Base-by-base conservation (phyloP, 805 yeast species). In the Pichia cephalocereana region DNA sequence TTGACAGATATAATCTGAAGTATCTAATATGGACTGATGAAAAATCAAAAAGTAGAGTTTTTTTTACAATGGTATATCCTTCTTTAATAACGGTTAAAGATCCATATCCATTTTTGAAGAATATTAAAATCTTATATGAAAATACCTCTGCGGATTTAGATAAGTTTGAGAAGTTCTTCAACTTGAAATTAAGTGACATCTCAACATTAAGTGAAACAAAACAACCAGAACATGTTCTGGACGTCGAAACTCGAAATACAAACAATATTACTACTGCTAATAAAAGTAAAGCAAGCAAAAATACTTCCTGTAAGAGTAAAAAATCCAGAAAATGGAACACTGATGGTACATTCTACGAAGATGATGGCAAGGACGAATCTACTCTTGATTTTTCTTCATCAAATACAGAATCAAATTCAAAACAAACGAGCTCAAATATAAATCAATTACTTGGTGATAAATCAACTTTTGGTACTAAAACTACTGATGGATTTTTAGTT, bases 311-410 rank as follows among this genome's bases (percentile, higher is more conserved):
- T 58, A 71, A 69, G 60, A 64, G 55, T 14, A 77, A 79, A 59
- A 71, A 69, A 60, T 65, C 69, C 32, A 72, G 91, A 57, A 80
- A 74, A 58, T 82, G 87, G 87, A 82, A 76, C 27, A 76, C 75
- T 31, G 83, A 80, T 57, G 90, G 89, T 8, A 54, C 67, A 32
- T 71, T 69, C 44, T 71, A 70, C 44, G 83, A 78, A 34, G 70
- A 63, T 11, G 55, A 41, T 6, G 74, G 69, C 18, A 67, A 68
- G 12, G 63, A 65, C 0, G 62, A 63, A 4, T 23, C 39, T 14
- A 23, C 38, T 3, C 62, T 83, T 41, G 90, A 83, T 58, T 83
- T 80, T 56, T 82, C 90, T 1, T 57, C 60, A 8, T 55, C 48
- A 18, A 53, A 56, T 23, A 6, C 32, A 8, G 52, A 56, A 6